Base-by-base conservation (phyloP, 768 basidiomycete species). In the Mrakia hoshinonis region DNA sequence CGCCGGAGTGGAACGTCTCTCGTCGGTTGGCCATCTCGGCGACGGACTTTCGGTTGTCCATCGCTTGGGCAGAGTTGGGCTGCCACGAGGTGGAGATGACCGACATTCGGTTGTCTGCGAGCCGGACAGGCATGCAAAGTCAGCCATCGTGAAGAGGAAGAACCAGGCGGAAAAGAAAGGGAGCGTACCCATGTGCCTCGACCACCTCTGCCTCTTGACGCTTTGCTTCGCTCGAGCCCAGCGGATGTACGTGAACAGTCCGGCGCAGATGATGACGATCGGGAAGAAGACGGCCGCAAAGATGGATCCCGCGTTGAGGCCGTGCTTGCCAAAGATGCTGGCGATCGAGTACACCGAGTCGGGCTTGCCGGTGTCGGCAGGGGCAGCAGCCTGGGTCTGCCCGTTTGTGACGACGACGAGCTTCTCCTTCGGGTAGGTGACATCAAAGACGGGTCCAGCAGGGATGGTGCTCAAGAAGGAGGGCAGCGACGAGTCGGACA, bases 211-310 rank as follows among this genome's bases (percentile, higher is more conserved):
- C 20, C 63, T 49, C 64, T 72, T 67, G 63, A 66, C 66, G 3
- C 38, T 18, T 47, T 72, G 64, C 58, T 67, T 72, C 22, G 49
- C 48, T 0, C 70, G 52, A 3, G 43, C 54, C 26, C 24, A 64
- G 9, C 63, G 39, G 31, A 72, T 34, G 70, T 72, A 72, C 18
- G 66, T 46, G 26, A 58, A 38, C 39, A 72, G 39, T 1, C 29
- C 70, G 24, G 54, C 70, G n/a, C 24, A 29, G 43, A 72, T 24
- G 64, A 72, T 26, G 48, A 51, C 46, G 39, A 72, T 26, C 5
- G 65, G 69, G 38, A 70, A 70, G 62, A 70, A 70, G 49, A 70
- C 69, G 39, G 69, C 69, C 13, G 69, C 69, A 18, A 70, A 70
- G 38, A 70, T 49, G 49, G 48, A 52, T 3, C 69, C 69, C 1